Conservation (phyloP, 495 filamentous ascomycete genomes). For the Ramalina intermedia region DNA sequence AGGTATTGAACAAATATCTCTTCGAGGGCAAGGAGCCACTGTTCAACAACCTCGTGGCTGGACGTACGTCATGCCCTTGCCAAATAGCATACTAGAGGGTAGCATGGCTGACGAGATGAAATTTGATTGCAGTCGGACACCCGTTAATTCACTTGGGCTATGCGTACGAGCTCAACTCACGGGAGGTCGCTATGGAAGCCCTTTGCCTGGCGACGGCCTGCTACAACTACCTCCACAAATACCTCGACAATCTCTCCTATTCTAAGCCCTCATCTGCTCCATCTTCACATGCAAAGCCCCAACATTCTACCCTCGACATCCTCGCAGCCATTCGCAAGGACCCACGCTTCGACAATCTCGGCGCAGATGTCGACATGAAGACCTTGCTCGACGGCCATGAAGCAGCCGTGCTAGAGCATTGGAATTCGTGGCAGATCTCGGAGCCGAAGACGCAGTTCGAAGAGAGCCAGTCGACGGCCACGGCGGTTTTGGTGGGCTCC, state of each 20-base stretch:
- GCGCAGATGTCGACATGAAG: slow-evolving; percentile 38
- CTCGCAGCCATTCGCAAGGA: slow-evolving; percentile 35
- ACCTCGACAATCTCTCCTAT: slow-evolving; percentile 45
- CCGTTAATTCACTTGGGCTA: slow-evolving; percentile 78
- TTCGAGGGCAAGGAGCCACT: slow-evolving; percentile 57
- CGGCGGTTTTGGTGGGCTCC: slow-evolving; percentile 44
- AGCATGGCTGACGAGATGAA: not conserved
- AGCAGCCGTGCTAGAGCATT: slow-evolving; percentile 53
- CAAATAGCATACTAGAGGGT: not conserved
- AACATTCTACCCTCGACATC: slow-evolving; percentile 43
- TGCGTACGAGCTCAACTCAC: slow-evolving; percentile 58
- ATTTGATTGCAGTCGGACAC: slow-evolving; percentile 49
- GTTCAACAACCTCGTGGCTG: slow-evolving; percentile 53
- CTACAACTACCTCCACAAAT: slow-evolving; percentile 59
- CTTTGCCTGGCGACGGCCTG: slow-evolving; percentile 47
- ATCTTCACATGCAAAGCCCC: slow-evolving; percentile 15
- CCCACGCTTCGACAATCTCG: slow-evolving; percentile 32
- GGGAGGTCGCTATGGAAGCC: slow-evolving; percentile 65
- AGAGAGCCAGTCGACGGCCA: slow-evolving; percentile 62
- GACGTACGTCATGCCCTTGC: slow-evolving; percentile 36
- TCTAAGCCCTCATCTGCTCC: slow-evolving; percentile 9
- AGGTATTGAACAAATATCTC: slow-evolving; percentile 53
- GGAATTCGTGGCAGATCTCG: slow-evolving; percentile 58
- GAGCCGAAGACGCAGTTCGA: slow-evolving; percentile 53
- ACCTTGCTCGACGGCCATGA: slow-evolving; percentile 47